Conservation (phyloP, 2,329 filamentous ascomycete species). For the Fusarium pseudonygamai region DNA sequence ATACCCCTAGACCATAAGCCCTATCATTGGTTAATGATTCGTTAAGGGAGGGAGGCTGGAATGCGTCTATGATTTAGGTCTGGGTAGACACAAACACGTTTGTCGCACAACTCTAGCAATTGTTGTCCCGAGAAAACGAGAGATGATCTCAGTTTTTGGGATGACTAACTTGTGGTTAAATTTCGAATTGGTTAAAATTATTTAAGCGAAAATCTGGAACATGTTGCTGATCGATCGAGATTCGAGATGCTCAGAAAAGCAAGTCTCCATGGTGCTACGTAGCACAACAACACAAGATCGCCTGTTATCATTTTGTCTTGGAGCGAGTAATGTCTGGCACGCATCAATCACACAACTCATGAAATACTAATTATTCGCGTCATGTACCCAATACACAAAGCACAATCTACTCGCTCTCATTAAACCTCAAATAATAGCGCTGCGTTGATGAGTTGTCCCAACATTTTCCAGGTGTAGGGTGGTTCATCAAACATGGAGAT, state of each 20-base stretch:
- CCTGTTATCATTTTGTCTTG: background rate
- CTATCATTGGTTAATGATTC: constrained; percentile 1
- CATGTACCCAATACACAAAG: fast-evolving
- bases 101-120: background rate
- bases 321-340: background rate
- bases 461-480: background rate
- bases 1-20: constrained; percentile 34
- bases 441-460: background rate
- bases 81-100: no score
- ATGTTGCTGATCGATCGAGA: background rate
- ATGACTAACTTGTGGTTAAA: fast-evolving
- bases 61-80: background rate
- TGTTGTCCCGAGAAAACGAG: background rate
- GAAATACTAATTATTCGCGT: no score
- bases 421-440: background rate
- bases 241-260: background rate
- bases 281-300: background rate
- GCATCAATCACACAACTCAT: background rate
- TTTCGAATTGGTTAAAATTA: background rate
- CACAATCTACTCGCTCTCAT: fast-evolving
- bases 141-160: fast-evolving
- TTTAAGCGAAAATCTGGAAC: background rate
- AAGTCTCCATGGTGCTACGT: background rate
- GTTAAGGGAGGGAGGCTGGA: fast-evolving
- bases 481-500: background rate